Evolutionary conservation across 225 moss, liverwort and hornwort species (phyloP), one percentile per base, ranked within the genome.

Genomic region (Lunularia cruciata): DNA sequence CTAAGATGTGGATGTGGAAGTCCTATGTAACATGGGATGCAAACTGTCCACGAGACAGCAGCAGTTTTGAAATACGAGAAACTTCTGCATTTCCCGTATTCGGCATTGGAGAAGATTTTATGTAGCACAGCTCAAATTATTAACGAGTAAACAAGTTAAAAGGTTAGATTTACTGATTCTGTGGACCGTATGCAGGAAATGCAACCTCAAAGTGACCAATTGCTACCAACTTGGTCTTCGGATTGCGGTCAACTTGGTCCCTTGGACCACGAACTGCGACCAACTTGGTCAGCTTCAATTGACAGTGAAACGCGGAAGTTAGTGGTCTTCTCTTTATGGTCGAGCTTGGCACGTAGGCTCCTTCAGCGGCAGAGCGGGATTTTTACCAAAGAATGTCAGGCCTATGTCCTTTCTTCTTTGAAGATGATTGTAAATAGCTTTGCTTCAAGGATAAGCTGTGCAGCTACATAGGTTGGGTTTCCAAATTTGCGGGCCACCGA

Each of bases 251-350:
- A 30, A n/a, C 26, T 31, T 65, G 60, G 52, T 46, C 54, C 43
- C 62, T 30, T 30, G 20, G 20, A n/a, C n/a, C n/a, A n/a, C n/a
- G 13, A 61, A 20, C 23, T 61, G 39, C 61, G 37, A 31, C 30
- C 63, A 64, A 57, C 40, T 56, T 39, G n/a, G 77, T 53, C 57
- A 69, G 69, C 60, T 59, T 57, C 63, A 34, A 57, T 42, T 51
- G 49, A 72, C 52, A 40, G 40, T 34, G 40, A 67, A 56, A 40
- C 53, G 48, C 48, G 55, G 63, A 69, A 22, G 69, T 27, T 35
- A 47, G 39, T 45, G 27, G 56, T 25, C 61, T 40, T 56, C 25
- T 40, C 6, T 39, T 56, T 57, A 23, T 12, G 58, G 36, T 43
- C 61, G 39, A 47, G 57, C 36, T 19, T 32, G 12, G 30, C 20